Evolutionary conservation across 306 rosid species (phyloP).

Genomic region (Chamaecrista fasciculata): DNA sequence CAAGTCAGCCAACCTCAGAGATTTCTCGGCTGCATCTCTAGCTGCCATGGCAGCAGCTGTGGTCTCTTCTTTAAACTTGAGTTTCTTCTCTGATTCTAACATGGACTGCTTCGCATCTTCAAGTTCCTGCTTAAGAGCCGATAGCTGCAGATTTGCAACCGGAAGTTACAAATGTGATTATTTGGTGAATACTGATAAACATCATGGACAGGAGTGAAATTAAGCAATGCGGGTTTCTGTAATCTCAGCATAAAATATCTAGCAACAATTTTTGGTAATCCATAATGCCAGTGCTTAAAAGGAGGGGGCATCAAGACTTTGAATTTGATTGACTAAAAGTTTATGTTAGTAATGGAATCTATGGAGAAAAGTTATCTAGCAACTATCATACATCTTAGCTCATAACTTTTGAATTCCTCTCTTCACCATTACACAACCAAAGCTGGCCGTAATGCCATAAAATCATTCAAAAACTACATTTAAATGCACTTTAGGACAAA

Average conservation of each 20-base stretch:
- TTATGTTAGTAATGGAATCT: slow-evolving; percentile 8
- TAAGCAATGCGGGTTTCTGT: neutral
- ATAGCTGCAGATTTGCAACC: slow-evolving; percentile 60
- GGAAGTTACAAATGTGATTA: slow-evolving; percentile 22
- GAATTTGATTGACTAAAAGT: slow-evolving; percentile 10
- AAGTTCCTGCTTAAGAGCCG: slow-evolving; percentile 72
- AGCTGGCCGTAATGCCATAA: neutral
- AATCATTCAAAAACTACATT: neutral
- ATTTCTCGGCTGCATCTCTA: slow-evolving; percentile 98
- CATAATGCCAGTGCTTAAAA: neutral
- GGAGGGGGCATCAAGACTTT: slow-evolving; percentile 1
- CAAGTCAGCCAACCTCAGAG: slow-evolving; percentile 75
- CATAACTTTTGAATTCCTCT: neutral
- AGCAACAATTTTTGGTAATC: neutral
- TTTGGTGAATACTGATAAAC: slow-evolving; percentile 1
- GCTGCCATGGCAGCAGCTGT: slow-evolving; percentile 98
- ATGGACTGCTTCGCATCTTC: slow-evolving; percentile 81
- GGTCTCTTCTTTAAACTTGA: slow-evolving; percentile 94
- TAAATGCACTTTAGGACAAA: slow-evolving; percentile 12
- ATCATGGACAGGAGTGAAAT: neutral
- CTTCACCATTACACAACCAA: slow-evolving; percentile 15
- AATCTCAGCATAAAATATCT: slow-evolving; percentile 14
- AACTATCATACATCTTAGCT: slow-evolving; percentile 1
- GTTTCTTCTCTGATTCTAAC: slow-evolving; percentile 80
- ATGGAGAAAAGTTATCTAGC: slow-evolving; percentile 16